Conservation (phyloP, 1,284 basidiomycete genomes). For the Ceratobasidium sp. region DNA sequence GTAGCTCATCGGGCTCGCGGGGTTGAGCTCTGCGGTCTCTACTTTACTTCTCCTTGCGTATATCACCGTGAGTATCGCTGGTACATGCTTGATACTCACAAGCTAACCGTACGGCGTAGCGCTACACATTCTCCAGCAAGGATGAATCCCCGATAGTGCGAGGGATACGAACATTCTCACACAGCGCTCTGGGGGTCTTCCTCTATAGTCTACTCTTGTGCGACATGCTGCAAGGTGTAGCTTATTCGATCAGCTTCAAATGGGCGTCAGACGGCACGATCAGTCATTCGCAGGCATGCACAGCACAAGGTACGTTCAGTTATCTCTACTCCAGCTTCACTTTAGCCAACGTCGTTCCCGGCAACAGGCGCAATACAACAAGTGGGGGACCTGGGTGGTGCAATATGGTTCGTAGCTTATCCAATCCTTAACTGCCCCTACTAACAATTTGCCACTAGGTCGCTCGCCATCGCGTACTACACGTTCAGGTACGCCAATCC, state of each 20-base stretch:
- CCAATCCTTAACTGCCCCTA: background rate
- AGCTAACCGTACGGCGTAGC: too few relatives aligned
- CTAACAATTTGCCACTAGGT: background rate
- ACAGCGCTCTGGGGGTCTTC: slow-evolving; percentile 26
- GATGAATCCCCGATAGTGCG: slow-evolving; percentile 13
- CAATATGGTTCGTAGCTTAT: slow-evolving; percentile 9
- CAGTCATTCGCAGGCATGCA: slow-evolving; percentile 9
- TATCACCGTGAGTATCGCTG: slow-evolving; percentile 1
- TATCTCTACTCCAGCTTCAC: too few relatives aligned
- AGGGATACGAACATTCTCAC: slow-evolving; percentile 24
- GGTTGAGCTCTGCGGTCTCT: slow-evolving; percentile 30
- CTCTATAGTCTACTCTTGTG: slow-evolving; percentile 21
- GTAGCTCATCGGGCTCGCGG: slow-evolving; percentile 17
- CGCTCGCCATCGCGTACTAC: slow-evolving; percentile 6
- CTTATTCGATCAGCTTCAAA: slow-evolving; percentile 26
- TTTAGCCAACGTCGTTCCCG: background rate
- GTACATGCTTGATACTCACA: too few relatives aligned
- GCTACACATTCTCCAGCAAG: slow-evolving; percentile 1
- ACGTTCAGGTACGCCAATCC: too few relatives aligned
- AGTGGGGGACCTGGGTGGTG: slow-evolving; percentile 15
- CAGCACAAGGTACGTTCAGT: slow-evolving; percentile 9
- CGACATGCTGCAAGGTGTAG: slow-evolving; percentile 29
- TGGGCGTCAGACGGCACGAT: slow-evolving; percentile 29
- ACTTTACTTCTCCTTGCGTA: slow-evolving; percentile 29
- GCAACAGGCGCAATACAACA: background rate